Evolutionary conservation across 306 rosid genomes (phyloP), one percentile per base, ranked within the genome.

Genomic region (Pyrus pyrifolia): DNA sequence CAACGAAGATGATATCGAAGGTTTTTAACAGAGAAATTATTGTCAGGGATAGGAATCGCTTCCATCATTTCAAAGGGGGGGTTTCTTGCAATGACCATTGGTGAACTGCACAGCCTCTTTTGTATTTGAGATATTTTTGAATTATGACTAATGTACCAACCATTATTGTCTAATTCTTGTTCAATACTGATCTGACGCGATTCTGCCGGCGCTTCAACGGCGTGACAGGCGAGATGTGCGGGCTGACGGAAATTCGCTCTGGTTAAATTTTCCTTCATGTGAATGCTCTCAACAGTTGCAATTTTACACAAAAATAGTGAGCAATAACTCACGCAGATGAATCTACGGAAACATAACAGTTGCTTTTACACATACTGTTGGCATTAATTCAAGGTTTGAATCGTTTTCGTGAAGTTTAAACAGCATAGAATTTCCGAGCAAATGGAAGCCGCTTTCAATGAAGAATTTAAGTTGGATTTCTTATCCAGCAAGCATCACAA

Each of bases 81-180:
- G 80, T 82, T 73, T 90, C 95, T 67, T 90, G 91, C 74, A 87
- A 87, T 74, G 89, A 90, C 81, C 86, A 75, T 70, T 90, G 95
- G 91, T 90, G 58, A 78, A 78, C 38, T 38, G 17, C 21, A 23
- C 0, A 65, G 40, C 21, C 13, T 13, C 40, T 21, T 8, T 19
- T 61, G 18, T 8, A 64, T 31, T 31, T 31, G 33, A 31, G 33
- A 31, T 31, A 31, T 31, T 31, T 31, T 31, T 40, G 23, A 5
- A 42, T 57, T 27, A n/a, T 11, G 29, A 30, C 40, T 11, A 62
- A 57, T 22, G 52, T 57, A 12, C 52, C 67, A 55, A 22, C 53
- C 53, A 6, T 21, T 22, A 11, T 63, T 14, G 4, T 6, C 8
- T 55, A 58, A 35, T 57, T 72, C 35, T 21, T n/a, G 67, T 31